Base-by-base conservation (phyloP, 2,329 filamentous ascomycete genomes). In the Nemania sp. region DNA sequence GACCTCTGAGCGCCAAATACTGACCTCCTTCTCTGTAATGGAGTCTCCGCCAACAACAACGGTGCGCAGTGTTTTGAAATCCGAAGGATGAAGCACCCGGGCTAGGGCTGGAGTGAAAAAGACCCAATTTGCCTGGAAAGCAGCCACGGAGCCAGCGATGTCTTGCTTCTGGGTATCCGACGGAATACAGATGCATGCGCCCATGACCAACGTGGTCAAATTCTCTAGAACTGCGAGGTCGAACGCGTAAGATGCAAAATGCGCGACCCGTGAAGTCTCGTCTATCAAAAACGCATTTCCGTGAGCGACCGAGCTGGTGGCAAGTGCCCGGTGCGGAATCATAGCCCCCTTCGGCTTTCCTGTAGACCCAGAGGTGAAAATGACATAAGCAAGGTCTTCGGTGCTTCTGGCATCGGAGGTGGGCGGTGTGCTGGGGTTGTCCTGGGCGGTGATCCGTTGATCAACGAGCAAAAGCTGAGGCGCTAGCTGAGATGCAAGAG, bases 291-390 rank as follows among this genome's bases (percentile, higher is more conserved):
- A n/a, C 2, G 47, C 57, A 12, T 49, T 29, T 17, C 54, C 37
- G 7, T 53, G 49, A 21, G 47, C 12, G 7, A 45, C 18, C 0
- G 45, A 10, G 40, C 51, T 61, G 6, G 57, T 55, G 5, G 54
- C 43, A n/a, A 60, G 35, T 3, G 46, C 25, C 13, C 47, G 39
- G 29, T 63, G 66, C 7, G 40, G 13, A 25, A 73, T 57, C 29
- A 80, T 74, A 25, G 82, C 78, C 21, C 80, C 80, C 71, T 83
- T 83, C 3, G 81, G 80, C 34, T 73, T 70, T 12, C 81, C 80
- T 1, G 80, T 82, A 17, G 79, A 81, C n/a, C 80, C 81, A n/a
- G 42, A 53, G 77, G 82, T 56, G 79, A 82, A 69, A 69, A 81
- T 79, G 63, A 80, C 78, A 29, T 67, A 69, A 11, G 56, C 55